These are phyloP conservation scores for Cyclospora cayetanensis DNA, from an alignment of 169 alveolate genomes.

Conservation along the genomic window DNA sequence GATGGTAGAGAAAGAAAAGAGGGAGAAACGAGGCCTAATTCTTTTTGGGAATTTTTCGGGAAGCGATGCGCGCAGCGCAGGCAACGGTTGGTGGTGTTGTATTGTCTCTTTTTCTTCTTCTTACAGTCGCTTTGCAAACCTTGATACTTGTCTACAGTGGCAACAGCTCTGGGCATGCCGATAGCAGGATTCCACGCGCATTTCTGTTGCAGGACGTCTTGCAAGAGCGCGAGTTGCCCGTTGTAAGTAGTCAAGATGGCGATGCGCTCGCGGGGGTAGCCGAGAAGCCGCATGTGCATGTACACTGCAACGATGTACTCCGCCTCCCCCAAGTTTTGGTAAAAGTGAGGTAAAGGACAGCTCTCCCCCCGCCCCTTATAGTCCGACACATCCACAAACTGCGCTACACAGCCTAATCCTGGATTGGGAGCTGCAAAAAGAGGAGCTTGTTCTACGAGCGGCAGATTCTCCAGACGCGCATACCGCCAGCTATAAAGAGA, in stretches of 20 bases:
- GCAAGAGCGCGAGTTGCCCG: constrained; percentile 92
- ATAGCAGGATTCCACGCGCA: constrained; percentile 85
- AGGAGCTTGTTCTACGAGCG: constrained; percentile 69
- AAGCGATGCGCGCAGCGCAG: no score
- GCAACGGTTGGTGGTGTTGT: no score
- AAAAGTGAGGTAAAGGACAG: constrained; percentile 90
- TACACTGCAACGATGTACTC: constrained; percentile 91
- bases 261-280: constrained; percentile 86
- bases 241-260: constrained; percentile 91
- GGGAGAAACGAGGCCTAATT: no score
- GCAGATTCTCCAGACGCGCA: constrained; percentile 78
- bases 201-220: constrained; percentile 82
- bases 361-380: constrained; percentile 87
- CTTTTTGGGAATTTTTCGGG: no score
- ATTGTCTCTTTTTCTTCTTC: no score
- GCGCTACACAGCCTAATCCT: constrained; percentile 83
- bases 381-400: constrained; percentile 85
- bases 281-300: constrained; percentile 93
- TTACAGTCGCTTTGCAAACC: constrained; percentile 91
- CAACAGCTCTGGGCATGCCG: constrained; percentile 80
- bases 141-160: constrained; percentile 92
- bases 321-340: constrained; percentile 94
- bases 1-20: no score
- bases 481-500: constrained; percentile 90
- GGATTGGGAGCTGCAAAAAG: constrained; percentile 73